Evolutionary conservation across 495 filamentous ascomycete species (phyloP).

Genomic region (Aspergillus funiculosus): DNA sequence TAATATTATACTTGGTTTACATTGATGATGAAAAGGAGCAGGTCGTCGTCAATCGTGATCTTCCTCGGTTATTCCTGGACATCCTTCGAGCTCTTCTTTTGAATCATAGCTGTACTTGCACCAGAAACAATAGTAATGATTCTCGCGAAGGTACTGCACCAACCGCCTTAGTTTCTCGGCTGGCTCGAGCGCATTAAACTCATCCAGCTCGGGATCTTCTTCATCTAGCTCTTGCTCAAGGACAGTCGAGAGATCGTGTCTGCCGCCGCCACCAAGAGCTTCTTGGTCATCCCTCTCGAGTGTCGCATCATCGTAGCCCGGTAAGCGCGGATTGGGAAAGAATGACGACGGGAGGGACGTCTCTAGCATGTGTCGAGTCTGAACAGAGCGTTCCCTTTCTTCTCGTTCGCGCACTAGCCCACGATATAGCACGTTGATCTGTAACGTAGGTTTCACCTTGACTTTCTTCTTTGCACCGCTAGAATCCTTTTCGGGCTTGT

Average conservation of each 20-base stretch:
- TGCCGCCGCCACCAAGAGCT: constrained; percentile 43
- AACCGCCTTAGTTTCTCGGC: constrained; percentile 59
- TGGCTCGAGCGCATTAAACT: constrained; percentile 63
- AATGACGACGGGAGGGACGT: constrained; percentile 51
- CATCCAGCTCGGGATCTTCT: constrained; percentile 80
- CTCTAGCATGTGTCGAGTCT: constrained; percentile 65
- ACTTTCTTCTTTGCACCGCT: constrained; percentile 19
- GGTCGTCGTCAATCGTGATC: constrained; percentile 74
- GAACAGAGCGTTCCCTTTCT: constrained; percentile 61
- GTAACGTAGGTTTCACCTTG: constrained; percentile 46
- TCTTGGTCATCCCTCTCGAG: constrained; percentile 52
- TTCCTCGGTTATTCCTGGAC: constrained; percentile 85
- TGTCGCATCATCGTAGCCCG: constrained; percentile 47
- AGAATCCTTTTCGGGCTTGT: constrained; percentile 22
- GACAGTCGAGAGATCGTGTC: constrained; percentile 35
- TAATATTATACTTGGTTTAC: constrained; percentile 4
- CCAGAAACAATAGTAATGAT: constrained; percentile 89
- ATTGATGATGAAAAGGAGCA: neutral
- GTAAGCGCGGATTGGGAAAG: constrained; percentile 42
- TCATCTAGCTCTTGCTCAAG: constrained; percentile 69
- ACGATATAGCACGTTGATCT: constrained; percentile 74
- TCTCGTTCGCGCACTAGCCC: constrained; percentile 63
- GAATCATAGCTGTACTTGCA: constrained; percentile 77
- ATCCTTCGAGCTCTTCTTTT: constrained; percentile 67
- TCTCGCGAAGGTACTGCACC: constrained; percentile 61